Percentiles rank a stretch among this genome's conserved stretches.
Conservation (phyloP, 2,329 filamentous ascomycete genomes). For the Verticillium zaregamsianum region DNA sequence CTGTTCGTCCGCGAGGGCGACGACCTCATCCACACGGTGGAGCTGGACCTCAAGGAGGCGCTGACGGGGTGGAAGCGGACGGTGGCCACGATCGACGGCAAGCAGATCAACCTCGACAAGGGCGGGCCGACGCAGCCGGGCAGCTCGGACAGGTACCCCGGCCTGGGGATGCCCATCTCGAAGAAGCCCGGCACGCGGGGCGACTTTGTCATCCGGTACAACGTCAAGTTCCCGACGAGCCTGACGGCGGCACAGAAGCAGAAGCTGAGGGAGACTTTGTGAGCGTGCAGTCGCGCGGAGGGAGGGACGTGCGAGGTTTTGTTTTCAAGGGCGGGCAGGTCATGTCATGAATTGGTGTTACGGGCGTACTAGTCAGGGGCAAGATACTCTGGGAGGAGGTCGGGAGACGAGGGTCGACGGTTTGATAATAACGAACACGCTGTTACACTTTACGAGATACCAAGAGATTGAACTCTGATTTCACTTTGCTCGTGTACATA, state of each 20-base stretch:
- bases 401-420: not conserved
- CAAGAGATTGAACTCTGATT: not conserved
- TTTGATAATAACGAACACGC: conserved; percentile 1
- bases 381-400: not conserved
- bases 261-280: conserved; percentile 74
- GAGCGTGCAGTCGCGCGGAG: conserved; percentile 13
- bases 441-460: not conserved
- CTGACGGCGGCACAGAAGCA: conserved; percentile 77
- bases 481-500: too few species aligned
- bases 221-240: conserved; percentile 83
- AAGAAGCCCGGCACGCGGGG: conserved; percentile 84
- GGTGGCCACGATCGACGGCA: conserved; percentile 90
- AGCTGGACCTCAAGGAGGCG: conserved; percentile 87
- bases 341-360: not conserved
- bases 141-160: conserved; percentile 75
- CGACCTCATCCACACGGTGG: conserved; percentile 73
- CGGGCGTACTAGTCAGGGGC: not conserved
- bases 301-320: not conserved
- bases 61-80: conserved; percentile 90
- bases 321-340: not conserved
- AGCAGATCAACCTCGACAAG: conserved; percentile 75
- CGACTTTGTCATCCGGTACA: conserved; percentile 84
- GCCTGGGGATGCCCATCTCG: conserved; percentile 88
- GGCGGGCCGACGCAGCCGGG: conserved; percentile 81
- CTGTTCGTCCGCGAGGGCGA: conserved; percentile 85